phyloP scores from a whole-genome alignment of 2,329 filamentous ascomycete genomes.

The Meredithiella fracta region DNA sequence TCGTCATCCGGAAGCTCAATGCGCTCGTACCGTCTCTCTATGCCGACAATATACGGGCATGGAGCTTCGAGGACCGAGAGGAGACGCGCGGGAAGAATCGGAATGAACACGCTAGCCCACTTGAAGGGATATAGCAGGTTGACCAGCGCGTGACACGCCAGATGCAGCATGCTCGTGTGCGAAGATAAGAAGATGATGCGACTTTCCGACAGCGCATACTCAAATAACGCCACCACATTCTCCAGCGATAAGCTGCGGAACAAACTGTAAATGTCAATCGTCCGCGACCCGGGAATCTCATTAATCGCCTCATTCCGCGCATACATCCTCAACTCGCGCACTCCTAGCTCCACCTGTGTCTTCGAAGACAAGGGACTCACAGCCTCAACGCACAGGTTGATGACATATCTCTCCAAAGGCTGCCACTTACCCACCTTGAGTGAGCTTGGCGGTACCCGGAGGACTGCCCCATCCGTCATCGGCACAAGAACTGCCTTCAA shows the following conservation, averaged over 20 bases:
- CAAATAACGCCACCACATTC: constrained; percentile 82
- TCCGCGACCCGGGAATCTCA: constrained; percentile 81
- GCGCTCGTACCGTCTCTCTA: constrained; percentile 79
- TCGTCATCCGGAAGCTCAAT: constrained; percentile 84
- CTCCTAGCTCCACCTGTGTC: constrained; percentile 82
- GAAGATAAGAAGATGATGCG: constrained; percentile 93
- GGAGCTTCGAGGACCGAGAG: constrained; percentile 85
- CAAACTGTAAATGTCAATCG: constrained; percentile 79
- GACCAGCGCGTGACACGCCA: constrained; percentile 74
- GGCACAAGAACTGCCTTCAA: constrained; percentile 83
- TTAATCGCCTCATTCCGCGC: constrained; percentile 85
- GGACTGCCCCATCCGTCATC: constrained; percentile 75
- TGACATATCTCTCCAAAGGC: constrained; percentile 86
- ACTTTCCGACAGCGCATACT: constrained; percentile 83
- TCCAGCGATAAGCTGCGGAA: constrained; percentile 81
- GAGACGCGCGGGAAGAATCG: constrained; percentile 70
- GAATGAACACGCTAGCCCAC: constrained; percentile 91
- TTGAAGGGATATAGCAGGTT: constrained; percentile 78
- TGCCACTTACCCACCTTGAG: constrained; percentile 90
- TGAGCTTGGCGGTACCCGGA: constrained; percentile 74
- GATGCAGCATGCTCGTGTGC: constrained; percentile 88
- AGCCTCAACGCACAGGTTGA: constrained; percentile 91
- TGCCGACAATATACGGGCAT: constrained; percentile 91
- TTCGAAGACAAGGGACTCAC: constrained; percentile 83
- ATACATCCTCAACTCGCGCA: constrained; percentile 80